Percentiles rank a stretch among this genome's conserved stretches.
Evolutionary conservation across 345 rosid genomes (phyloP).

Genomic region (Diplotaxis tenuifolia): DNA sequence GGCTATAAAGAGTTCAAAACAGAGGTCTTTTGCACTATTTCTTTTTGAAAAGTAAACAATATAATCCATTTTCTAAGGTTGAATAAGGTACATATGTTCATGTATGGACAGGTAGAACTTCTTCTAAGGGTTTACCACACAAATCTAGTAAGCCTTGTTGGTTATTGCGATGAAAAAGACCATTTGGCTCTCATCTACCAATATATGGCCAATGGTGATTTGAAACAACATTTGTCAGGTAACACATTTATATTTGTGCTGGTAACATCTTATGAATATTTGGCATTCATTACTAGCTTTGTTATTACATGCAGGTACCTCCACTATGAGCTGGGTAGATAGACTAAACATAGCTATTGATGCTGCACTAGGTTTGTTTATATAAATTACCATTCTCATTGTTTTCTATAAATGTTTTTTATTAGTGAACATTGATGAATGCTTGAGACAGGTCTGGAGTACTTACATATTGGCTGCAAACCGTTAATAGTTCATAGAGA

Average conservation of each 20-base stretch:
- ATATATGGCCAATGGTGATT: conserved; percentile 56
- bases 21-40: conserved; percentile 28
- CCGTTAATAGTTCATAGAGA: conserved; percentile 8
- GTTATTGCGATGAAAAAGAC: background rate
- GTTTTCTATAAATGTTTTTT: background rate
- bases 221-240: conserved; percentile 42
- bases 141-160: conserved; percentile 1
- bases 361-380: conserved; percentile 49
- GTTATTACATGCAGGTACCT: conserved; percentile 27
- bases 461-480: background rate
- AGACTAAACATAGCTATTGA: conserved; percentile 49
- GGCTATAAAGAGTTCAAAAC: conserved; percentile 39
- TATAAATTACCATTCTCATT: background rate
- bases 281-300: background rate
- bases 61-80: background rate
- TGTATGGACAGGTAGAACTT: background rate
- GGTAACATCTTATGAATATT: background rate
- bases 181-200: conserved; percentile 51
- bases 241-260: background rate
- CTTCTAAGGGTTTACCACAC: background rate
- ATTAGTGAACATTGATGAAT: background rate
- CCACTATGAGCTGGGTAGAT: conserved; percentile 42
- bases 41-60: background rate
- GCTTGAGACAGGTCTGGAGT: background rate
- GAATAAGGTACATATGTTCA: background rate